A percentile compares a stretch with the other conserved stretches of the same genome.
These are phyloP conservation scores for Chrysochromulina tobinii DNA, from an alignment of 78 protist species.

Conservation along the genomic window DNA sequence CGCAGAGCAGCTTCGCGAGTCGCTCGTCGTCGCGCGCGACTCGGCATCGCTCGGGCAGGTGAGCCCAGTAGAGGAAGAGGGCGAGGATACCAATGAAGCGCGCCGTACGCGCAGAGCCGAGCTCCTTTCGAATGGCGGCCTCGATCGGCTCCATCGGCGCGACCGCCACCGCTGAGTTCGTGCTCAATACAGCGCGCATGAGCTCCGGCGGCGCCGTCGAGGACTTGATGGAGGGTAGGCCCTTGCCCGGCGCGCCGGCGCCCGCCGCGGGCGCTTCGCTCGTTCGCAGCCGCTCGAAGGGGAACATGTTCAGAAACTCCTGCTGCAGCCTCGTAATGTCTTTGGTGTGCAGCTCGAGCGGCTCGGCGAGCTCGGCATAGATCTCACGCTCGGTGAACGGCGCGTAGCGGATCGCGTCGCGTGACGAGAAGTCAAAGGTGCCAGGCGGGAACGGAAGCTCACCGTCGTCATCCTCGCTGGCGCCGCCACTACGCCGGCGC, in stretches of 20 bases:
- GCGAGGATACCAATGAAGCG: neutral
- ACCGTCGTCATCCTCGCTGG: too few species aligned
- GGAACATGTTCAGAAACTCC: neutral
- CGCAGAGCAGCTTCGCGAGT: neutral
- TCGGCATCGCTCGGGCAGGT: neutral
- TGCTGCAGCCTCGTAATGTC: neutral
- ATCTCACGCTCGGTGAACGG: neutral
- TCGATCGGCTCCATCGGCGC: too few species aligned
- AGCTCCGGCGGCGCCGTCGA: too few species aligned
- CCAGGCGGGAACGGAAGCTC: too few species aligned
- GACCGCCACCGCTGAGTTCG: too few species aligned
- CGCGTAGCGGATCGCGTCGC: neutral
- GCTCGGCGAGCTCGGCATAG: neutral
- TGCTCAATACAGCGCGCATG: too few species aligned
- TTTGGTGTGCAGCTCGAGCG: neutral
- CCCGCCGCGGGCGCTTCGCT: too few species aligned
- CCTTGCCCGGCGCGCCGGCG: too few species aligned
- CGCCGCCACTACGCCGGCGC: too few species aligned
- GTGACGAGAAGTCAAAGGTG: too few species aligned
- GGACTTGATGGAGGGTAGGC: too few species aligned
- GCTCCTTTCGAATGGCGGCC: neutral
- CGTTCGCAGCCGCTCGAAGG: neutral
- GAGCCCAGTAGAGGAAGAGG: neutral
- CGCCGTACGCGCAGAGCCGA: neutral
- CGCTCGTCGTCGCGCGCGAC: neutral